Evolutionary conservation across 768 basidiomycete genomes (phyloP), one percentile per base, ranked within the genome.

Genomic region (Trametes villosa): DNA sequence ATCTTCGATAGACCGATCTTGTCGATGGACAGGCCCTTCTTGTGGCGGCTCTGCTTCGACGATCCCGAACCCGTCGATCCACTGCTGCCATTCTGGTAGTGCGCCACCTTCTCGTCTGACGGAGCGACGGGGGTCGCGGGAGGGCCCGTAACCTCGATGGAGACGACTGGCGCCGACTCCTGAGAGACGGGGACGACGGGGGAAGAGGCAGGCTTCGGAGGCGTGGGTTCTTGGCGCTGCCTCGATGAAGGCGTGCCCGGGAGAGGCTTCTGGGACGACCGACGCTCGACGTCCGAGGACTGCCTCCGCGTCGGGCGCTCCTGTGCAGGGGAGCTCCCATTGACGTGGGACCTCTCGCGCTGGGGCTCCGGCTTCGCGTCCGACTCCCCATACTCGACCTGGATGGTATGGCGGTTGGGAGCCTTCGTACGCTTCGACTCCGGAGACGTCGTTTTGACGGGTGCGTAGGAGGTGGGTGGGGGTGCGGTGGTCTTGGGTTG

Each of bases 321-420:
- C 24, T 50, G 44, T 29, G n/a, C 40, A 36, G 59, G 15, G 12
- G 41, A 33, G 12, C 57, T 34, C 1, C 62, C 60, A 22, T 63
- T 67, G 30, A 49, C 40, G 1, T 45, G 56, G 1, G 63, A 12
- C 4, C 63, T 53, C 29, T 68, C 56, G 33, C 53, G 57, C 22
- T 63, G 44, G 4, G 63, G 57, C 31, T 65, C 57, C 13, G 46
- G 60, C 42, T 67, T 68, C 2, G 68, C 65, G n/a, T 72, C 71
- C 6, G 82, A 82, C 56, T 88, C 87, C 58, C 89, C 91, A 68
- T 98, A 98, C 75, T 99, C 97, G 60, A 98, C 90, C 73, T 98
- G 97, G 47, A 98, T 92, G 11, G 97, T 98, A 74, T 98, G 95
- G 49, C 94, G 80, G 74, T 91, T 88, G 53, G 80, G 80, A 2